Evolutionary conservation across 495 filamentous ascomycete genomes (phyloP), one percentile per base, ranked within the genome.

Genomic region (Aspergillus campestris): DNA sequence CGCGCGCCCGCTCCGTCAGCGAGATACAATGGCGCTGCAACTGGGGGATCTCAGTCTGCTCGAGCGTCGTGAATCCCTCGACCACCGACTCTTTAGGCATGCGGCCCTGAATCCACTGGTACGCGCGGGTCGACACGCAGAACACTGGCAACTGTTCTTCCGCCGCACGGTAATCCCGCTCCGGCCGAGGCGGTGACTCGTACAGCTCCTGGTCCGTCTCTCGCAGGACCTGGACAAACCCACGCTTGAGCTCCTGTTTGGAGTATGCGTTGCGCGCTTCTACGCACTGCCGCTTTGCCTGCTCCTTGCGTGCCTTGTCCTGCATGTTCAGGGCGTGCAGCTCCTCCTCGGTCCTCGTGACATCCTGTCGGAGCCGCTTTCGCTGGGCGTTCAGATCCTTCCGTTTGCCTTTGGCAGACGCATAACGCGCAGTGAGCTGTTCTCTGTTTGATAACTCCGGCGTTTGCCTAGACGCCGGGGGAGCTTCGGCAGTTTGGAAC

Each of bases 101-200:
- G 5, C 77, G 72, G 11, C 78, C 79, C 32, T 62, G 63, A 10
- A 85, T 56, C 38, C 80, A 78, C 52, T 82, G 79, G 49, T 80
- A 84, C 0, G 70, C 78, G 31, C 66, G 59, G 36, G 69, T 72
- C 11, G 73, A 78, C 8, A 82, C 76, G 46, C 80, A 83, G 51
- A 84, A 85, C 3, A 84, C 79, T 0, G 73, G 71, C 4, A 86
- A 61, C 0, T 60, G 58, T 1, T 49, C 56, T 0, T 77, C 78
- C 5, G 83, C 54, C 37, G 76, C 57, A 1, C 70, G 58, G 45
- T 85, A 84, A 48, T 83, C 76, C n/a, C 78, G 59, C 29, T 56
- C 34, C 18, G 7, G 10, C 11, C 1, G 12, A 70, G 71, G 42
- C 75, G 65, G 44, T 71, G 73, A 30, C 65, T 70, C 18, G 58